A percentile compares a stretch with the other conserved stretches of the same genome.
These are phyloP conservation scores for Spatholobus suberectus DNA, from an alignment of 306 rosid species.

Conservation along the genomic window DNA sequence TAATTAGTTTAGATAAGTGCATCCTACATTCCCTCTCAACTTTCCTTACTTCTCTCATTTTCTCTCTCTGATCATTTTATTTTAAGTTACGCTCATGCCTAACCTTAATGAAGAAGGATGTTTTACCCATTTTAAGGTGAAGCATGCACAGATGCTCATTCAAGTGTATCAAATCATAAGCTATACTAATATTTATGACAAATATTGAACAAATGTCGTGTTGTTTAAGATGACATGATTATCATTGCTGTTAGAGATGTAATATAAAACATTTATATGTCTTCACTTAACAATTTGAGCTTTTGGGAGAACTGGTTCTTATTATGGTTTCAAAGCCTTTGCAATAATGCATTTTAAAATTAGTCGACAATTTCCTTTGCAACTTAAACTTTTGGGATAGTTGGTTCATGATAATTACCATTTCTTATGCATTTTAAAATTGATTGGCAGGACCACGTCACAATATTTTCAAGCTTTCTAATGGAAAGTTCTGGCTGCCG, in stretches of 20 bases:
- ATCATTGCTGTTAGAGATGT: not conserved
- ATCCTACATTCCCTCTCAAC: not conserved
- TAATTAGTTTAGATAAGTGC: not conserved
- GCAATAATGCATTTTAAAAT: slow-evolving; percentile 25
- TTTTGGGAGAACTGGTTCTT: not conserved
- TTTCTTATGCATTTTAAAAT: not conserved
- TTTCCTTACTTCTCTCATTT: not conserved
- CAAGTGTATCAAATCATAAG: not conserved
- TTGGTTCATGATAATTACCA: not conserved
- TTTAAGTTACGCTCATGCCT: not conserved
- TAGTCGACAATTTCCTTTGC: not conserved
- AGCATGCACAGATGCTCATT: not conserved
- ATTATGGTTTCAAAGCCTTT: not conserved
- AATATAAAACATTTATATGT: not conserved
- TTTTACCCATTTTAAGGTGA: not conserved
- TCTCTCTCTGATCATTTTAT: not conserved
- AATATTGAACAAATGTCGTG: not conserved
- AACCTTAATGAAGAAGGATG: not conserved
- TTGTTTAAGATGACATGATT: not conserved
- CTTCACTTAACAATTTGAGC: not conserved
- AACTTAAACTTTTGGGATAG: not conserved
- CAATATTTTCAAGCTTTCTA: not conserved
- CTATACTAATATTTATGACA: not conserved
- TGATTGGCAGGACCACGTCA: not conserved
- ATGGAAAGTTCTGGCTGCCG: not conserved